These are phyloP conservation scores for Colletotrichum sp. DNA, from an alignment of 2,329 filamentous ascomycete genomes.

Conservation along the genomic window DNA sequence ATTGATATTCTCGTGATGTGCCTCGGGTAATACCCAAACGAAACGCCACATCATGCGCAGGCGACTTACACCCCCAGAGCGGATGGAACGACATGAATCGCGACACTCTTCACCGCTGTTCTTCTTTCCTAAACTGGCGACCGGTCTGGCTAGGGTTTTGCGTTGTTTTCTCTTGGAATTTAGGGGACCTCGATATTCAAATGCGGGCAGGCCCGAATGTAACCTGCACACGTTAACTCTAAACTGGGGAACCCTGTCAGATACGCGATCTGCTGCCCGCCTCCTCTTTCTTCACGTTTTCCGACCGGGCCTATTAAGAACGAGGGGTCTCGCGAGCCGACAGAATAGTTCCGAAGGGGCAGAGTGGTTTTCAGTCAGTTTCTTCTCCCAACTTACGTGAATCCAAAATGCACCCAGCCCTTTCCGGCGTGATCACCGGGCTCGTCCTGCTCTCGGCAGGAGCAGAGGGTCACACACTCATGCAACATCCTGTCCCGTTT, in stretches of 20 bases:
- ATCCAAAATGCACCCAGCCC: neutral
- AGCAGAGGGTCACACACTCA: neutral
- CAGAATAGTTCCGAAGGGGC: neutral
- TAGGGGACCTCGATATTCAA: neutral
- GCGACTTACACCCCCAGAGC: neutral
- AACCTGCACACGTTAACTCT: neutral
- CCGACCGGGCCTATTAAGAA: neutral
- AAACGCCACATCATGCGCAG: neutral
- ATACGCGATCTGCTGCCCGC: neutral
- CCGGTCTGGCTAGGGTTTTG: neutral
- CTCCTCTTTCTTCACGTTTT: neutral
- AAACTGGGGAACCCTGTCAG: neutral
- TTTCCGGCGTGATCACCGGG: neutral
- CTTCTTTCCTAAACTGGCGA: neutral
- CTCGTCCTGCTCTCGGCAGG: neutral
- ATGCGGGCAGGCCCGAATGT: neutral
- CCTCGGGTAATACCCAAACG: neutral
- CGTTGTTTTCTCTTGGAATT: neutral
- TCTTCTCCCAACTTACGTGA: neutral
- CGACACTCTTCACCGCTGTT: neutral
- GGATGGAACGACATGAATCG: neutral
- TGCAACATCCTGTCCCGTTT: neutral
- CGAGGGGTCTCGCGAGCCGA: neutral
- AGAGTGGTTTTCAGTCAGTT: neutral
- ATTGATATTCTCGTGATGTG: neutral